phyloP scores from a whole-genome alignment of 148 eudicot species.

The Pouteria glomerata region DNA sequence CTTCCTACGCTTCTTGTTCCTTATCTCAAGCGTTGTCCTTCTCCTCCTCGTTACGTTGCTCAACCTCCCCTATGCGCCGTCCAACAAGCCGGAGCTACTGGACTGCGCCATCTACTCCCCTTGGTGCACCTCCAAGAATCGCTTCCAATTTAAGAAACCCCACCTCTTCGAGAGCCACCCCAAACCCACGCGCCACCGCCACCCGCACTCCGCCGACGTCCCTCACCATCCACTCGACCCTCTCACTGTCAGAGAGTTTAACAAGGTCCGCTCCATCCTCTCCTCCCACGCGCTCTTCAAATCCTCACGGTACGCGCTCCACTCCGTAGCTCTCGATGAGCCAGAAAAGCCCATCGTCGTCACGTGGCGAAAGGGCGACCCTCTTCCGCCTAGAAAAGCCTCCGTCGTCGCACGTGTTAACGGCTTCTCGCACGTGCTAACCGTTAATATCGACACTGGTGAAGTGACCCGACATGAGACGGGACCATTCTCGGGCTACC shows the following conservation, averaged over 20 bases:
- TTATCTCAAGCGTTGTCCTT: conserved; percentile 32
- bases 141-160: conserved; percentile 15
- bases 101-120: conserved; percentile 25
- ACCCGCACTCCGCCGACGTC: conserved; percentile 45
- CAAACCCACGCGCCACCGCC: conserved; percentile 18
- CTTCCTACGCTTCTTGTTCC: conserved; percentile 34
- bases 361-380: conserved; percentile 60
- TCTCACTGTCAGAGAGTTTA: conserved; percentile 61
- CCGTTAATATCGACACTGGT: conserved; percentile 41
- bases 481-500: conserved; percentile 56
- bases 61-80: conserved; percentile 36
- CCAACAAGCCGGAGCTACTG: conserved; percentile 21
- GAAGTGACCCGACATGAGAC: conserved; percentile 34
- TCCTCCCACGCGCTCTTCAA: conserved; percentile 44
- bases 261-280: conserved; percentile 42
- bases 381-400: conserved; percentile 59
- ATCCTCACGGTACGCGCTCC: conserved; percentile 45
- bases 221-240: conserved; percentile 89
- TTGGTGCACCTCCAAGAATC: conserved; percentile 36
- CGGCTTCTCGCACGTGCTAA: conserved; percentile 42
- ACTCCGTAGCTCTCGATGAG: conserved; percentile 72
- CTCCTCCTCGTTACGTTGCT: conserved; percentile 36
- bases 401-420: conserved; percentile 68
- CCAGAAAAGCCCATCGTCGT: conserved; percentile 56
- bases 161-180: conserved; percentile 10